Conservation (phyloP, 352 stramenopile species). For the Globisporangium orthogonon region DNA sequence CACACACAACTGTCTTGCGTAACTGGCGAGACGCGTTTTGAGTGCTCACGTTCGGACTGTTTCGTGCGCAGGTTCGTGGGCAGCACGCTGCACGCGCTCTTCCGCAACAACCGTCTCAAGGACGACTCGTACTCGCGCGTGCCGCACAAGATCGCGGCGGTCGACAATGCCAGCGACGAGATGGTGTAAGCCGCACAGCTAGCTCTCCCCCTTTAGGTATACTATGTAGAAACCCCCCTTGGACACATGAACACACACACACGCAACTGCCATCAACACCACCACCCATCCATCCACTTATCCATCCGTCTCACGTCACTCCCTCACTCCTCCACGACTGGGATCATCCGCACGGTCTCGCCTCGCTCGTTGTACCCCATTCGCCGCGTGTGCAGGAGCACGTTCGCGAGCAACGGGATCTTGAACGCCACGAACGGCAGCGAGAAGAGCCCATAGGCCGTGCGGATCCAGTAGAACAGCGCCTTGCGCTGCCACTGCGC, state of each 20-base stretch:
- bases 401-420: slow-evolving; percentile 73
- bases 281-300: background rate
- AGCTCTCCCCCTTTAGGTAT: slow-evolving; percentile 1
- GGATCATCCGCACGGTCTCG: slow-evolving; percentile 59
- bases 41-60: background rate
- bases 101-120: slow-evolving; percentile 67
- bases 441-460: slow-evolving; percentile 77
- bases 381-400: slow-evolving; percentile 75
- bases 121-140: slow-evolving; percentile 37
- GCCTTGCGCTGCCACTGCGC: slow-evolving; percentile 73
- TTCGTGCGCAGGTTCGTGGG: slow-evolving; percentile 20
- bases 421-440: slow-evolving; percentile 88
- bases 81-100: slow-evolving; percentile 39
- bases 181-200: slow-evolving; percentile 24
- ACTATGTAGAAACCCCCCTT: slow-evolving; percentile 7
- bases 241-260: background rate
- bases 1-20: background rate
- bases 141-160: slow-evolving; percentile 12
- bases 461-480: slow-evolving; percentile 86
- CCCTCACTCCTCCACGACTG: slow-evolving; percentile 1
- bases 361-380: slow-evolving; percentile 84
- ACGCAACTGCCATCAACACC: background rate
- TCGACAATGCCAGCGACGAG: slow-evolving; percentile 15
- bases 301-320: background rate
- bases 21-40: background rate